Evolutionary conservation across 805 yeast species (phyloP).

Genomic region (Clavispora vitiphila): DNA sequence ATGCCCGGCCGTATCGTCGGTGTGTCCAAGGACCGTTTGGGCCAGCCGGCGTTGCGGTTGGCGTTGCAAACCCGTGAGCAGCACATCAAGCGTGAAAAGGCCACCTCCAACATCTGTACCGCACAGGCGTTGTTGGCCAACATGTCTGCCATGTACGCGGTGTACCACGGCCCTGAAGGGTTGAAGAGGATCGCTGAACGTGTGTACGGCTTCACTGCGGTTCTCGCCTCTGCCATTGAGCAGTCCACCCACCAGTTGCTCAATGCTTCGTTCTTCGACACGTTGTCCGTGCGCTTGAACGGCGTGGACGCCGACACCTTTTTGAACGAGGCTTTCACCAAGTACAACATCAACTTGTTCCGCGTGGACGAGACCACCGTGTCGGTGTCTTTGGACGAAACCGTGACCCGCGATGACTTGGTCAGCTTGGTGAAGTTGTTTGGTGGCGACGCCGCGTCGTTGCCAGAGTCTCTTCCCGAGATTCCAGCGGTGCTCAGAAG

Average conservation of each 20-base stretch:
- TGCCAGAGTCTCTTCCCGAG: conserved; percentile 38
- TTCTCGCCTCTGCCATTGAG: conserved; percentile 58
- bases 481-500: conserved; percentile 48
- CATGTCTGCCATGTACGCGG: conserved; percentile 92
- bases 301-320: conserved; percentile 52
- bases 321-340: conserved; percentile 51
- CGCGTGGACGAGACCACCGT: conserved; percentile 57
- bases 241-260: conserved; percentile 40
- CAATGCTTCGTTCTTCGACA: conserved; percentile 77
- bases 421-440: conserved; percentile 54
- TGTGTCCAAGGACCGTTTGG: conserved; percentile 84
- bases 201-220: conserved; percentile 66
- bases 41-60: conserved; percentile 81
- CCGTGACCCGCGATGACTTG: conserved; percentile 64
- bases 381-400: conserved; percentile 87
- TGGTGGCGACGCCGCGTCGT: conserved; percentile 30
- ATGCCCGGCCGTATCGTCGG: conserved; percentile 97
- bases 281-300: conserved; percentile 60
- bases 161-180: conserved; percentile 93
- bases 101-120: conserved; percentile 96
- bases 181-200: conserved; percentile 71
- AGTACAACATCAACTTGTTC: conserved; percentile 71
- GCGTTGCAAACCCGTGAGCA: conserved; percentile 98
- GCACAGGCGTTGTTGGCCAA: conserved; percentile 96
- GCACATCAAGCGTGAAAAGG: conserved; percentile 95